These are phyloP conservation scores for Annona squamosa DNA, from an alignment of 164 flowering plant genomes.

Conservation along the genomic window DNA sequence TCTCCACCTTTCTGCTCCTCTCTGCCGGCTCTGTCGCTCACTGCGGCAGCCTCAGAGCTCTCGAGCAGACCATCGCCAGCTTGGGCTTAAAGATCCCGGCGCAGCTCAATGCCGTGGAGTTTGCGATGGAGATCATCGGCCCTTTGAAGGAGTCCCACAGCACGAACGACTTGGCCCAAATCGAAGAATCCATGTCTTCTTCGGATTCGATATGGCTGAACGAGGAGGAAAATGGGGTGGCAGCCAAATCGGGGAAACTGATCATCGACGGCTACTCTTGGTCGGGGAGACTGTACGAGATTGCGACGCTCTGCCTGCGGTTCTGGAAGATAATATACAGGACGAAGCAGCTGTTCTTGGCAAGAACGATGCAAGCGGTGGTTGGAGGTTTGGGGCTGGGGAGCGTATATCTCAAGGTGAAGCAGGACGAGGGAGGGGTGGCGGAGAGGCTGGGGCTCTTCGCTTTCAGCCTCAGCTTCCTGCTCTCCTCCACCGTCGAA, in stretches of 20 bases:
- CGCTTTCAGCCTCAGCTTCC: conserved; percentile 88
- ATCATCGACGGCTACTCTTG: background rate
- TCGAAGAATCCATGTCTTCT: conserved; percentile 9
- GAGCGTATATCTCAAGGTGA: conserved; percentile 60
- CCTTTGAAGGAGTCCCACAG: conserved; percentile 32
- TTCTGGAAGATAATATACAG: conserved; percentile 82
- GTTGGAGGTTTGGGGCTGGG: conserved; percentile 84
- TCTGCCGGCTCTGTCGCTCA: conserved; percentile 66
- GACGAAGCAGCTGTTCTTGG: conserved; percentile 79
- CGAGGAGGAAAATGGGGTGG: conserved; percentile 13
- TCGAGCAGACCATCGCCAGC: conserved; percentile 47
- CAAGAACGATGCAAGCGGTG: conserved; percentile 84
- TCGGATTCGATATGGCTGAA: conserved; percentile 22
- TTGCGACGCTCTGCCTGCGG: conserved; percentile 48
- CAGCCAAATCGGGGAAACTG: background rate
- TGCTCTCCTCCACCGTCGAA: conserved; percentile 89
- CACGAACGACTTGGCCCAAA: background rate
- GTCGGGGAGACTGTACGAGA: conserved; percentile 33
- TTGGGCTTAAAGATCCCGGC: conserved; percentile 57
- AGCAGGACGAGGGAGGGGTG: conserved; percentile 56
- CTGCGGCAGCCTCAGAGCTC: conserved; percentile 52
- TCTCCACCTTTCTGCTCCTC: conserved; percentile 60
- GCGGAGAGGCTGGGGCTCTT: conserved; percentile 78
- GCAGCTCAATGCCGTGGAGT: conserved; percentile 70
- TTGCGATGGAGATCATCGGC: conserved; percentile 68